Evolutionary conservation across 169 alveolate genomes (phyloP), one percentile per base, ranked within the genome.

Genomic region (Plasmodium fragile): DNA sequence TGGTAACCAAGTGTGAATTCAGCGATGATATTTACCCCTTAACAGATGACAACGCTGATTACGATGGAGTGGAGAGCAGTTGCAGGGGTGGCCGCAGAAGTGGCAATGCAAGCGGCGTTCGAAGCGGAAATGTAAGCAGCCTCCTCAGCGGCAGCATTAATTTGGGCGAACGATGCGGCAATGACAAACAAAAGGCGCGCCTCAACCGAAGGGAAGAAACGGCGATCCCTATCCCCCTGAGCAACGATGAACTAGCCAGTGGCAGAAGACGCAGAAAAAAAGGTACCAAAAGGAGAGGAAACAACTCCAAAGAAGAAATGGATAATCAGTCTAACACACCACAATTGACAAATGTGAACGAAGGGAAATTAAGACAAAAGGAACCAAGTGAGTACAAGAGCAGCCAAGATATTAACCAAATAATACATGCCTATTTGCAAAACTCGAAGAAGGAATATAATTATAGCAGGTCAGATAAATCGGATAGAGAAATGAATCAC

Each of bases 11-110:
- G 53, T 41, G 36, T 34, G 81, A 82, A 82, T 5, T 41, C 11
- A 13, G 16, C 49, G 59, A 30, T 36, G 92, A 28, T 43, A 69
- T 82, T 65, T 65, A 69, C 75, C 75, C 73, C 8, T 82, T 82
- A 71, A 82, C 92, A 7, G 92, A 82, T 43, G 92, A 82, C 36
- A 70, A 82, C 45, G 49, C 72, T 70, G 92, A 82, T 32, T 69
- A 43, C 25, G 28, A 59, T 53, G 75, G 43, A 13, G 30, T 18
- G 49, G 36, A 49, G 32, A 18, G 69, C 22, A 78, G 59, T 16
- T 3, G 43, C 0, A 78, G 53, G 43, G 36, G 41, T 8, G 45
- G 41, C 11, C 2, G 5, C 11, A 16, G n/a, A 53, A 81, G 65
- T 30, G 70, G 70, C 32, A 55, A 81, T 16, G 53, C 41, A 81